These are phyloP conservation scores for Fusarium verticillioides DNA, from an alignment of 2,329 filamentous ascomycete genomes.

Conservation along the genomic window DNA sequence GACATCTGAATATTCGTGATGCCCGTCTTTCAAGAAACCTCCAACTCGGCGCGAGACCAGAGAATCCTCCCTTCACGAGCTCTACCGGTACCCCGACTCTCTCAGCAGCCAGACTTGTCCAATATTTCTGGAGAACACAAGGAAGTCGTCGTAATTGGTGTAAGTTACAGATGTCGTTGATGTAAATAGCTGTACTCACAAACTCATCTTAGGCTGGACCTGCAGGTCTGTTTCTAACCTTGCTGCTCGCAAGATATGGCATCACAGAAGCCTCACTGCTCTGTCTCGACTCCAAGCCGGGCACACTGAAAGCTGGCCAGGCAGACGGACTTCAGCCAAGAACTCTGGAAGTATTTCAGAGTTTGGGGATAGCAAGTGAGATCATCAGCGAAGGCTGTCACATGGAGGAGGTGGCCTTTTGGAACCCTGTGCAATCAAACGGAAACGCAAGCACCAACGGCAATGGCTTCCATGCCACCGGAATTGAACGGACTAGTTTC, in stretches of 20 bases:
- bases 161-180: accelerated
- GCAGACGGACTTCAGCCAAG: slow-evolving; percentile 19
- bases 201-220: not conserved
- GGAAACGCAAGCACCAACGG: not conserved
- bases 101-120: not conserved
- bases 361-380: slow-evolving; percentile 12
- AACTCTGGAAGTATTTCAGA: slow-evolving; percentile 21
- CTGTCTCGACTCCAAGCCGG: slow-evolving; percentile 13
- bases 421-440: slow-evolving; percentile 1
- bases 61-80: slow-evolving; percentile 12
- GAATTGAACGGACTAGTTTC: slow-evolving; percentile 18
- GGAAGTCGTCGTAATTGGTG: slow-evolving; percentile 10
- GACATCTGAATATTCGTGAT: not conserved
- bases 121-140: not conserved
- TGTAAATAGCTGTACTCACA: accelerated
- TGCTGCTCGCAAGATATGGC: slow-evolving; percentile 10
- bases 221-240: slow-evolving; percentile 4
- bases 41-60: not conserved
- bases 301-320: slow-evolving; percentile 8
- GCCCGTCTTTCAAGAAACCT: slow-evolving; percentile 22
- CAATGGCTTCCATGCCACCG: not conserved
- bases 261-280: not conserved
- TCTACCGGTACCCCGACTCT: slow-evolving; percentile 2
- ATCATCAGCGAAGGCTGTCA: slow-evolving; percentile 18
- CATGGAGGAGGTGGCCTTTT: slow-evolving; percentile 24